Evolutionary conservation across 2,329 filamentous ascomycete genomes (phyloP).

Genomic region (Colletotrichum tamarilloi): DNA sequence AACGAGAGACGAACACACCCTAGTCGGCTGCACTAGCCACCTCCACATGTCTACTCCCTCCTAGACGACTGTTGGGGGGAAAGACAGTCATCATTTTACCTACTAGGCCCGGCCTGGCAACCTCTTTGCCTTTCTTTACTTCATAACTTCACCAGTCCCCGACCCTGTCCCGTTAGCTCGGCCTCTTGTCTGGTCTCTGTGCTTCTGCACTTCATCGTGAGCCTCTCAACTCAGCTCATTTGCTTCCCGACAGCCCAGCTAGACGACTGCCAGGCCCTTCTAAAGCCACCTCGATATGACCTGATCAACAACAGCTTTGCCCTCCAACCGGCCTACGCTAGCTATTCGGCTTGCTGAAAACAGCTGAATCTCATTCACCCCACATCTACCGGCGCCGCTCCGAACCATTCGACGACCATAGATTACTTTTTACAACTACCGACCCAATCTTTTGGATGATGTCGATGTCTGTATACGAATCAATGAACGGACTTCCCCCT

Average conservation of each 20-base stretch:
- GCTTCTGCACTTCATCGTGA: slow-evolving; percentile 26
- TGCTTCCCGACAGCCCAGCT: not conserved
- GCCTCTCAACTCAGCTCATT: not conserved
- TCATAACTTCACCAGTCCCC: slow-evolving; percentile 35
- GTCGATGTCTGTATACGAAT: slow-evolving; percentile 53
- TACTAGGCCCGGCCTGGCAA: slow-evolving; percentile 25
- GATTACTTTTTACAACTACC: not conserved
- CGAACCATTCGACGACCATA: not conserved
- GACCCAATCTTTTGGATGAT: slow-evolving; percentile 43
- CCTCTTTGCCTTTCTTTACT: slow-evolving; percentile 31
- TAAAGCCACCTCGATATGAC: slow-evolving; percentile 21
- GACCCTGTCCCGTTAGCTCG: slow-evolving; percentile 20
- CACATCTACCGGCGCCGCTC: not conserved
- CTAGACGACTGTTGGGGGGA: slow-evolving; percentile 10
- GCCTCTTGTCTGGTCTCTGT: slow-evolving; percentile 25
- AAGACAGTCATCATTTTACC: slow-evolving; percentile 32
- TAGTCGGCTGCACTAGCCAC: slow-evolving; percentile 32
- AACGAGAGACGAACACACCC: slow-evolving; percentile 32
- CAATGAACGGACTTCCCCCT: slow-evolving; percentile 55
- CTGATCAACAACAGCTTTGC: slow-evolving; percentile 7
- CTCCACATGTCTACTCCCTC: slow-evolving; percentile 33
- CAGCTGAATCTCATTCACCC: not conserved
- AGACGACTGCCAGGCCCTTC: not conserved
- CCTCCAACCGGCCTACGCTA: slow-evolving; percentile 5
- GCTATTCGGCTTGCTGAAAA: slow-evolving; percentile 8